These are phyloP conservation scores for Trichomonas gallinae DNA, from an alignment of 208 protist genomes.

Conservation along the genomic window DNA sequence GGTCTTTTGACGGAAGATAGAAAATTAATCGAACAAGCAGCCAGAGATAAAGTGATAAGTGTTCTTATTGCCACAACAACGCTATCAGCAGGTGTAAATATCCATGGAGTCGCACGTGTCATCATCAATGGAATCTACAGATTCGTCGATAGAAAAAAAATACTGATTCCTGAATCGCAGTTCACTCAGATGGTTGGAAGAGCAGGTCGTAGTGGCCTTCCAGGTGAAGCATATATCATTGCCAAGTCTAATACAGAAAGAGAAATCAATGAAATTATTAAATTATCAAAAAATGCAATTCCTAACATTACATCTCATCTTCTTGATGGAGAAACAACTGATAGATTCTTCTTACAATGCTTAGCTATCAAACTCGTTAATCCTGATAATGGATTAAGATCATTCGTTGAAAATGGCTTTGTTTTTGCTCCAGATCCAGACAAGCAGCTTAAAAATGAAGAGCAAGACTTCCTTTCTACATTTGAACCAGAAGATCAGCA, in stretches of 20 bases:
- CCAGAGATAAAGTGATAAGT: background rate
- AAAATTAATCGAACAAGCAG: background rate
- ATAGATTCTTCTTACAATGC: background rate
- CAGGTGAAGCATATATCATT: background rate
- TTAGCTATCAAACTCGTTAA: background rate
- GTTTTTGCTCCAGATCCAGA: background rate
- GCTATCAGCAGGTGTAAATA: background rate
- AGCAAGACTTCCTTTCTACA: background rate
- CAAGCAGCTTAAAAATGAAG: background rate
- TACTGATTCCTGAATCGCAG: background rate
- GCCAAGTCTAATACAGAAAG: background rate
- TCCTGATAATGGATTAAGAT: background rate
- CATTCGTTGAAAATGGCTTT: background rate
- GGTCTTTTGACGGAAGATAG: background rate
- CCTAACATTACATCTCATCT: background rate
- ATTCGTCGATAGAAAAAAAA: background rate
- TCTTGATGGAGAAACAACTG: background rate
- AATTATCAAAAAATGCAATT: background rate
- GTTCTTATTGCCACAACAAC: constrained; percentile 17
- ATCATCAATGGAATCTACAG: background rate
- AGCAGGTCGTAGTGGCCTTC: background rate
- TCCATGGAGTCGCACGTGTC: background rate
- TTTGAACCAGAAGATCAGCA: background rate
- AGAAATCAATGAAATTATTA: background rate
- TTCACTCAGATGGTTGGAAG: constrained; percentile 17